Evolutionary conservation across 2,329 filamentous ascomycete genomes (phyloP), one percentile per base, ranked within the genome.

Genomic region (Pyrenophora graminea): DNA sequence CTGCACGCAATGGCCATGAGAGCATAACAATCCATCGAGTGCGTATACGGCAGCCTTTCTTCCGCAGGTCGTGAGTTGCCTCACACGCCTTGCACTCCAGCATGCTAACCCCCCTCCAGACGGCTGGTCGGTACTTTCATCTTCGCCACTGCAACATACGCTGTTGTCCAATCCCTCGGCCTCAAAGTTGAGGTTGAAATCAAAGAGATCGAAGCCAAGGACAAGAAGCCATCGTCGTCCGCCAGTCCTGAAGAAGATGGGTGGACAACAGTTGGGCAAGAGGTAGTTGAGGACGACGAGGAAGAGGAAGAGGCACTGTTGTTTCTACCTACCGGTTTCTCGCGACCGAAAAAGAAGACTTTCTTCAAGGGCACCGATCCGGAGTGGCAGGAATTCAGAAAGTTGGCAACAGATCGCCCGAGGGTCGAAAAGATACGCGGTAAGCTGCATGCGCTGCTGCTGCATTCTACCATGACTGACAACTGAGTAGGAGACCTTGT

Each of bases 291-390:
- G 2, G 70, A 68, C 1, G 64, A 67, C 2, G 71, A 73, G 6
- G 66, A 68, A 4, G 60, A 66, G 7, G 58, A 59, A 19, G 62
- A 70, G n/a, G 61, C 54, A 30, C 49, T 74, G 12, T 52, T 77
- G 13, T 82, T 82, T 67, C 74, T 82, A 23, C 79, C 80, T 18
- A 67, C 81, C 19, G 77, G 77, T 5, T 75, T 76, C 58, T 70
- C 77, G n/a, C 74, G 67, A 42, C 69, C 74, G 49, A 30, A 18
- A 12, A 74, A 73, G 3, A 61, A 66, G 31, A 72, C 67, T 3
- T 80, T 69, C 51, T 82, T 80, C 67, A 77, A 73, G 59, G 77
- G 76, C 19, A 76, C 74, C n/a, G 80, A 82, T 69, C 78, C 79
- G 3, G 80, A 82, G 56, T 81, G 79, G 80, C 75, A 80, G 60